Evolutionary conservation across 1,284 basidiomycete genomes (phyloP).

Genomic region (Naganishia cerealis): DNA sequence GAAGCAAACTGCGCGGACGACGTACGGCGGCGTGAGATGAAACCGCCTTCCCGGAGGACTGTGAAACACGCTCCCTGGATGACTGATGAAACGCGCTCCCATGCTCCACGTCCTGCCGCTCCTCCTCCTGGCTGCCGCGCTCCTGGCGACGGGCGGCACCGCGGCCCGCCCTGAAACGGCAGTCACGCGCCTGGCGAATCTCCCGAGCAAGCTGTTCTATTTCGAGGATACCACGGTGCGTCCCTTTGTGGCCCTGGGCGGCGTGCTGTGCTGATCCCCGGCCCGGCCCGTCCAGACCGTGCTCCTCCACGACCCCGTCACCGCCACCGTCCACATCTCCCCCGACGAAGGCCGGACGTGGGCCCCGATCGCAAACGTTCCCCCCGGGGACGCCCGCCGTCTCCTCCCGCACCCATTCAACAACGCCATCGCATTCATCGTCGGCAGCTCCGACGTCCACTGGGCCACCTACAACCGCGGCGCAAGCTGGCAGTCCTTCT

Average conservation of each 20-base stretch:
- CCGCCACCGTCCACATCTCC: constrained; percentile 73
- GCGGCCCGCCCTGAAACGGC: constrained; percentile 52
- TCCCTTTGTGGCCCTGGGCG: too few relatives aligned
- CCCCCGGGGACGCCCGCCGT: constrained; percentile 64
- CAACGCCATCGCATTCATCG: constrained; percentile 76
- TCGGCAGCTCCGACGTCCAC: constrained; percentile 66
- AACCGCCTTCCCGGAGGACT: too few relatives aligned
- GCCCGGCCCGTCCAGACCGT: constrained; percentile 67
- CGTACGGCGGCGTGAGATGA: too few relatives aligned
- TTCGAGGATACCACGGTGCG: constrained; percentile 84
- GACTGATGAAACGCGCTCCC: too few relatives aligned
- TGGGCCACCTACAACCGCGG: constrained; percentile 84
- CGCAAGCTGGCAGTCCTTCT: constrained; percentile 76
- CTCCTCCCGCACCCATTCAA: constrained; percentile 86
- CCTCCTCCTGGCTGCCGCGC: not conserved
- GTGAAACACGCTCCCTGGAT: too few relatives aligned
- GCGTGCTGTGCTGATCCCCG: too few relatives aligned
- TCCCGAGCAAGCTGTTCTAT: constrained; percentile 83
- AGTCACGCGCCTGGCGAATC: constrained; percentile 60
- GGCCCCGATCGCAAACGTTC: constrained; percentile 65
- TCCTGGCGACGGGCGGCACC: not conserved
- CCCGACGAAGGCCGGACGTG: constrained; percentile 87
- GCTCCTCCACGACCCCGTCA: constrained; percentile 75
- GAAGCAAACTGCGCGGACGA: too few relatives aligned
- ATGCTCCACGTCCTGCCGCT: not conserved